Base-by-base conservation (phyloP, 1,284 basidiomycete species). In the Ganoderma boninense region DNA sequence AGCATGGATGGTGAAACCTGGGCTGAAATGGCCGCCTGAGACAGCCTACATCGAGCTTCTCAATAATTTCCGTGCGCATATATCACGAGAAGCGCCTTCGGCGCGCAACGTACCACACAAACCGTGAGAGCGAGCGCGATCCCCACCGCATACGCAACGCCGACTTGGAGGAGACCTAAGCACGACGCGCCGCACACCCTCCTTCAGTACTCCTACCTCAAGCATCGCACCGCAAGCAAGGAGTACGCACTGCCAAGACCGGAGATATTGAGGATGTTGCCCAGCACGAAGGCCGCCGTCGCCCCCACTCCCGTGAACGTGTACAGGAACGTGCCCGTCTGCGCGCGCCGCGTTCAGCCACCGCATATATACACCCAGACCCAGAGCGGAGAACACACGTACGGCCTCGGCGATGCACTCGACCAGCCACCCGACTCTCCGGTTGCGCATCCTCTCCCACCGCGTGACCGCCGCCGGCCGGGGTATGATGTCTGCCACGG, bases 1-100 rank as follows among this genome's bases (percentile, higher is more conserved):
- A 65, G 86, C 82, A 7, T 85, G 80, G 64, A 92, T 82, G 11
- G 92, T 90, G 43, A 93, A 82, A 64, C 85, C 83, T 26, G 90
- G 89, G 76, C 86, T 90, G 79, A 92, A 87, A 76, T 92, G 90
- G 8, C 90, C 89, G 14, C 87, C 88, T 18, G 90, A 92, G 2
- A 89, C 87, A 8, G 86, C 76, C 76, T 77, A 40, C 23, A 32
- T 35, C 16, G 32, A 52, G 29, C 62, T 35, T 38, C 29, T 23
- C 40, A 38, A 32, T 32, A 38, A n/a, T 32, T 16, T 62, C 42
- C 23, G 23, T 46, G 16, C 29, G 29, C 18, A 44, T 26, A n/a
- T 20, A 23, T 20, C 32, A 29, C n/a, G 63, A n/a, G 44, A 29
- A 46, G 23, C 13, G 14, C 4, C 1, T 14, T 38, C 5, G 32